These are phyloP conservation scores for Fusarium acutatum DNA, from an alignment of 2,329 filamentous ascomycete genomes.

Conservation along the genomic window DNA sequence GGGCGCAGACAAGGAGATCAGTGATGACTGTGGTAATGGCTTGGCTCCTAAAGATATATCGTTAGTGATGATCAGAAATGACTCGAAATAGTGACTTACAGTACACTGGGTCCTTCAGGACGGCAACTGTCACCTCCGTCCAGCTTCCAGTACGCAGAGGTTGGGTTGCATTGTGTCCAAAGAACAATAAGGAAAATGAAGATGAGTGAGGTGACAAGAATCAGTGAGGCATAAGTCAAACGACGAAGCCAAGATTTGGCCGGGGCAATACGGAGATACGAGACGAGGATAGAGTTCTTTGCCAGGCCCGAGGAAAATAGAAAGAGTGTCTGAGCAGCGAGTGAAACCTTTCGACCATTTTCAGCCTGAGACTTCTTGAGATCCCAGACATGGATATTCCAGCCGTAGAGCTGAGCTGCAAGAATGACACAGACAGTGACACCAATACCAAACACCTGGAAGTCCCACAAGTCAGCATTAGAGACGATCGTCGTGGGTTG, in stretches of 20 bases:
- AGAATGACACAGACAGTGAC: slow-evolving; percentile 49
- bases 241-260: slow-evolving; percentile 45
- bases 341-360: slow-evolving; percentile 48
- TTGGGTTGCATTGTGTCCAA: slow-evolving; percentile 49
- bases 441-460: slow-evolving; percentile 46
- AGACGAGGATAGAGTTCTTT: slow-evolving; percentile 52
- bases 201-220: slow-evolving; percentile 41
- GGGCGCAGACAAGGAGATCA: slow-evolving; percentile 49
- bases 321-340: slow-evolving; percentile 52
- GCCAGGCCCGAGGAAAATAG: slow-evolving; percentile 49
- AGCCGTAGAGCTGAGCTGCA: slow-evolving; percentile 48
- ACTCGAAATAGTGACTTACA: slow-evolving; percentile 30
- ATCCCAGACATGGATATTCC: slow-evolving; percentile 52
- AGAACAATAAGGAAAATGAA: slow-evolving; percentile 47
- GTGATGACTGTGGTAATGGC: slow-evolving; percentile 44
- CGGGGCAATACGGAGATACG: slow-evolving; percentile 52
- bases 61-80: neutral
- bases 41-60: slow-evolving; percentile 37
- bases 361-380: slow-evolving; percentile 39
- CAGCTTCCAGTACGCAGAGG: slow-evolving; percentile 37
- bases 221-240: slow-evolving; percentile 42
- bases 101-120: slow-evolving; percentile 40
- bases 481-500: neutral
- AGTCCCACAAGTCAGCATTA: slow-evolving; percentile 19
- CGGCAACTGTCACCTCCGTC: slow-evolving; percentile 41